Evolutionary conservation across 1,284 basidiomycete species (phyloP).

Genomic region (Sparassis latifolia): DNA sequence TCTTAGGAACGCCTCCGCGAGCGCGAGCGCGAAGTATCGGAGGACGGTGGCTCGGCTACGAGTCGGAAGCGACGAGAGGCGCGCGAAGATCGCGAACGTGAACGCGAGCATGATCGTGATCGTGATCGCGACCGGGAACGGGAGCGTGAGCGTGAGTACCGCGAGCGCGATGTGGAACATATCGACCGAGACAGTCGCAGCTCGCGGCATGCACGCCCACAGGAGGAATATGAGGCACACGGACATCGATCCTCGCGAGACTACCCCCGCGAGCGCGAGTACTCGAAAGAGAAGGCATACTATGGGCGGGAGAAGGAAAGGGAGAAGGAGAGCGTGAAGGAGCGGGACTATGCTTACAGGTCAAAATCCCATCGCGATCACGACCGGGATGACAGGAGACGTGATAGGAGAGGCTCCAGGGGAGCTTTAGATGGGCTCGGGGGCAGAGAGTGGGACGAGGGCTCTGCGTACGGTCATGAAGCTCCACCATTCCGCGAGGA

Average conservation of each 20-base stretch:
- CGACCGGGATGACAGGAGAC: constrained; percentile 38
- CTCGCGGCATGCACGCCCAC: constrained; percentile 18
- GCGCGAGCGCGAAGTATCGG: constrained; percentile 64
- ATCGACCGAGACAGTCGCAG: constrained; percentile 31
- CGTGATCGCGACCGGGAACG: constrained; percentile 37
- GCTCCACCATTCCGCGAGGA: constrained; percentile 28
- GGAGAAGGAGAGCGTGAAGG: constrained; percentile 36
- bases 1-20: constrained; percentile 70
- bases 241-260: constrained; percentile 21
- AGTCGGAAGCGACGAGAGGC: constrained; percentile 74
- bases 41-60: constrained; percentile 72
- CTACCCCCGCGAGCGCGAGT: constrained; percentile 25
- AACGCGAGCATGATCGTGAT: constrained; percentile 36
- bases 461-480: constrained; percentile 25
- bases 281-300: constrained; percentile 29
- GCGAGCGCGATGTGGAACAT: constrained; percentile 33
- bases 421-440: constrained; percentile 23
- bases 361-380: constrained; percentile 40
- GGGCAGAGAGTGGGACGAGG: constrained; percentile 33
- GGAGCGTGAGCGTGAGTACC: constrained; percentile 28
- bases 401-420: constrained; percentile 23
- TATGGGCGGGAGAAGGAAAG: constrained; percentile 23
- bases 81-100: constrained; percentile 37
- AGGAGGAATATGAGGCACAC: constrained; percentile 22
- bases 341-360: constrained; percentile 32